Evolutionary conservation across 192 early-diverging fungal species (phyloP).

Genomic region (Backusella luteola): DNA sequence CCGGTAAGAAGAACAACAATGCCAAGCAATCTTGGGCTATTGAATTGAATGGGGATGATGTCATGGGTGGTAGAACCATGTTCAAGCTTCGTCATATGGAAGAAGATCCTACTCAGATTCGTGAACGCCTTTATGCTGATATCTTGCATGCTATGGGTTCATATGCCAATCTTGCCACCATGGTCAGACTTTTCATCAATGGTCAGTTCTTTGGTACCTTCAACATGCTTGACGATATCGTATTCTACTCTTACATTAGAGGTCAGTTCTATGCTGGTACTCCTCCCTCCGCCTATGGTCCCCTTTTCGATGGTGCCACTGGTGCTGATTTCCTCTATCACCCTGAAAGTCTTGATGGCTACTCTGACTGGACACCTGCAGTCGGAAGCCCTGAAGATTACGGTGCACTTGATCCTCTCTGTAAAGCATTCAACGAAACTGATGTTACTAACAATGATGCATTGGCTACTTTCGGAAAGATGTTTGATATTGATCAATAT

Average conservation of each 20-base stretch:
- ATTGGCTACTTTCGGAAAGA: slow-evolving; percentile 26
- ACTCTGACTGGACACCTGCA: slow-evolving; percentile 30
- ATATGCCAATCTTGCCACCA: slow-evolving; percentile 46
- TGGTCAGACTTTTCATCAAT: slow-evolving; percentile 47
- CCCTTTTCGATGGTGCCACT: slow-evolving; percentile 45
- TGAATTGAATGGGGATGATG: slow-evolving; percentile 20
- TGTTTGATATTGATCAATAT: slow-evolving; percentile 40
- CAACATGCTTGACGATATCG: slow-evolving; percentile 46
- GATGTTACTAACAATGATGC: slow-evolving; percentile 32
- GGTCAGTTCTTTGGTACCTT: slow-evolving; percentile 45
- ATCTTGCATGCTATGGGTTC: slow-evolving; percentile 40
- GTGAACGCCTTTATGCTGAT: slow-evolving; percentile 51
- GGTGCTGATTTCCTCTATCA: slow-evolving; percentile 43
- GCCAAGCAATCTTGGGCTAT: slow-evolving; percentile 50
- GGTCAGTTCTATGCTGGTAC: slow-evolving; percentile 39
- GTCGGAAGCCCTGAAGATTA: slow-evolving; percentile 26
- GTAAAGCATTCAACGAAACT: slow-evolving; percentile 29
- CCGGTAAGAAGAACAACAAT: slow-evolving; percentile 51
- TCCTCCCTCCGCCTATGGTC: slow-evolving; percentile 34
- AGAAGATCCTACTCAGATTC: slow-evolving; percentile 52
- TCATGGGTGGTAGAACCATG: slow-evolving; percentile 32
- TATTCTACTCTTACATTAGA: slow-evolving; percentile 39
- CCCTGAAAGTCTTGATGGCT: slow-evolving; percentile 23
- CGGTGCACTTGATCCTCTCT: slow-evolving; percentile 28
- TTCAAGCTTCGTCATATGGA: slow-evolving; percentile 52